Evolutionary conservation across 2,329 filamentous ascomycete species (phyloP).

Genomic region (Lasiodiplodia citricola): DNA sequence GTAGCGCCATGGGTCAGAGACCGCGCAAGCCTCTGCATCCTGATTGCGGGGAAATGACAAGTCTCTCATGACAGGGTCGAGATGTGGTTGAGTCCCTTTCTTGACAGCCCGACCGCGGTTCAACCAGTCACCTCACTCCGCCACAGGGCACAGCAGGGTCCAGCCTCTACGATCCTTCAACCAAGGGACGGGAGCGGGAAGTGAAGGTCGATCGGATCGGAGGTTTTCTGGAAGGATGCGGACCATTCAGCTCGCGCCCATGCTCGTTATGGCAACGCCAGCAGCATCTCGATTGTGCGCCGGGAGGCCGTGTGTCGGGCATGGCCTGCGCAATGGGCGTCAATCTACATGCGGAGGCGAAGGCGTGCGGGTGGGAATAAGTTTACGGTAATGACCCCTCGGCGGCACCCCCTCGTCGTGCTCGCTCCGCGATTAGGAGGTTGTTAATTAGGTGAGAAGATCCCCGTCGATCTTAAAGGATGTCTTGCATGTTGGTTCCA

Average conservation of each 20-base stretch:
- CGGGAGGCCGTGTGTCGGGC: background rate
- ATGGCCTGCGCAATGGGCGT: background rate
- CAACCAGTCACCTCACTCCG: background rate
- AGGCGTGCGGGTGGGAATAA: background rate
- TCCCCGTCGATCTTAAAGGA: slow-evolving; percentile 10
- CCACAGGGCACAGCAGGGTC: background rate
- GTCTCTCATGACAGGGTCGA: background rate
- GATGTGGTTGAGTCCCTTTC: background rate
- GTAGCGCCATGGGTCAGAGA: background rate
- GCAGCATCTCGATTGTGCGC: background rate
- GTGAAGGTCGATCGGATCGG: background rate
- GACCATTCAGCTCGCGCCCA: background rate
- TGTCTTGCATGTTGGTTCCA: slow-evolving; percentile 15
- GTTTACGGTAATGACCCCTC: background rate
- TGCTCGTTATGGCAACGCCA: background rate
- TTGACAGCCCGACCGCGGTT: background rate
- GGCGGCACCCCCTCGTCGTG: background rate
- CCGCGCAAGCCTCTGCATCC: background rate
- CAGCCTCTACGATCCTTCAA: background rate
- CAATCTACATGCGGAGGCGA: slow-evolving; percentile 6
- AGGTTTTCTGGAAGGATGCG: background rate
- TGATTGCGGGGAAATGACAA: background rate
- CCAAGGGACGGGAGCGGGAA: background rate
- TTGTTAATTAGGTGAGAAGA: background rate
- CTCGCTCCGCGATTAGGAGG: background rate